Conservation (phyloP, 495 filamentous ascomycete species). For the Gamarada debralockiae region DNA sequence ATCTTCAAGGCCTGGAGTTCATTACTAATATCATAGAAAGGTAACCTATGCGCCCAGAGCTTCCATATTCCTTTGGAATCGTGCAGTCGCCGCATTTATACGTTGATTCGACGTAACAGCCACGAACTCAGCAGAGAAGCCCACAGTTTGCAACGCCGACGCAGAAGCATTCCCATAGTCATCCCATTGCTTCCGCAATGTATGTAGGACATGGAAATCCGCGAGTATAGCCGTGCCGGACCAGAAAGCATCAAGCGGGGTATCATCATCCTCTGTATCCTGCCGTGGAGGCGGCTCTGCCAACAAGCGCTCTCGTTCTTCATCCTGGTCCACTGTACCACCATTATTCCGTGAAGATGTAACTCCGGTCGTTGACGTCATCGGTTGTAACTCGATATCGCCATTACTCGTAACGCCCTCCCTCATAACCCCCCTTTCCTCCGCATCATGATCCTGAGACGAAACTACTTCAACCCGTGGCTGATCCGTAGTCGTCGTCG, state of each 20-base stretch:
- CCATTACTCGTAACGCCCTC: constrained; percentile 36
- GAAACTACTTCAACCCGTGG: constrained; percentile 19
- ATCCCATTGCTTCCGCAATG: constrained; percentile 61
- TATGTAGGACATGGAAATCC: constrained; percentile 65
- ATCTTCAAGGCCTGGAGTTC: background rate
- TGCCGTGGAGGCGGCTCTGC: constrained; percentile 25
- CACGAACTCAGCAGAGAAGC: constrained; percentile 39
- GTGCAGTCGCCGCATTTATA: constrained; percentile 14
- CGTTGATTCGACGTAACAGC: constrained; percentile 10
- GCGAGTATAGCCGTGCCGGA: constrained; percentile 68
- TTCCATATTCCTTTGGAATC: constrained; percentile 15
- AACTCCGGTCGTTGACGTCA: constrained; percentile 22
- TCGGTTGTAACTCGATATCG: constrained; percentile 48
- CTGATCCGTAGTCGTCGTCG: constrained; percentile 14
- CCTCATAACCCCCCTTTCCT: constrained; percentile 72
- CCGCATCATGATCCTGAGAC: constrained; percentile 70
- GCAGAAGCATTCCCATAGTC: constrained; percentile 45
- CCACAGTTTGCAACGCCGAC: constrained; percentile 44
- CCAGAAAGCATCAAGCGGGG: constrained; percentile 54
- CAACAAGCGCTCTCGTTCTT: constrained; percentile 25
- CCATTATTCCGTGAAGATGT: constrained; percentile 3
- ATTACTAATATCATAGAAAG: background rate
- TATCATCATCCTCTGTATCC: constrained; percentile 27
- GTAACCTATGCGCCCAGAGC: background rate
- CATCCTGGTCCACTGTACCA: constrained; percentile 29